Evolutionary conservation across 805 yeast species (phyloP).

Genomic region (Sugiyamaella floridensis): DNA sequence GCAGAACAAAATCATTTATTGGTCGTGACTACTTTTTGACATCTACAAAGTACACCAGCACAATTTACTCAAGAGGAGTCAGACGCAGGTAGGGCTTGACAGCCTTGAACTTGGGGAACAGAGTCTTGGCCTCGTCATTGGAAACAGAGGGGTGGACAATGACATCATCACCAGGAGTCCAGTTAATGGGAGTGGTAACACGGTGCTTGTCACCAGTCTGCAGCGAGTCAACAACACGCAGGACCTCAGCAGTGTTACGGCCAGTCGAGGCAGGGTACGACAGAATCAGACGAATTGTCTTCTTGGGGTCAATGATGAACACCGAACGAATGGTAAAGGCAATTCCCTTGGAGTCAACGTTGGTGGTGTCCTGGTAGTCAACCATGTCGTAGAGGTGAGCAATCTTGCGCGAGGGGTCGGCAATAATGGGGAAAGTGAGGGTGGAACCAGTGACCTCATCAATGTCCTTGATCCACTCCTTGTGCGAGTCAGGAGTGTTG

Average conservation of each 20-base stretch:
- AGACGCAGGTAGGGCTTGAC: slow-evolving; percentile 89
- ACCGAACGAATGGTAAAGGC: slow-evolving; percentile 92
- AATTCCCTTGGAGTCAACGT: slow-evolving; percentile 61
- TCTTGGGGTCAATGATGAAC: slow-evolving; percentile 84
- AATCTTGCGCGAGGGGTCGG: slow-evolving; percentile 79
- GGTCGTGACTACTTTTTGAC: too few relatives aligned
- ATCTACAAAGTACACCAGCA: background rate
- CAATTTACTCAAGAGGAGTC: slow-evolving; percentile 35
- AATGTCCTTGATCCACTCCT: slow-evolving; percentile 87
- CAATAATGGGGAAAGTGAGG: slow-evolving; percentile 84
- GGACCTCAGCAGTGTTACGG: slow-evolving; percentile 89
- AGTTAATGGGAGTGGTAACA: slow-evolving; percentile 88
- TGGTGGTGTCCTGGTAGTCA: slow-evolving; percentile 78
- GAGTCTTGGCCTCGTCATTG: slow-evolving; percentile 74
- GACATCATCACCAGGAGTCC: slow-evolving; percentile 88
- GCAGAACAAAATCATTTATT: too few relatives aligned
- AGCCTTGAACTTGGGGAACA: slow-evolving; percentile 82
- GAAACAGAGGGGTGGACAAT: slow-evolving; percentile 86
- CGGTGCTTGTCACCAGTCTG: slow-evolving; percentile 84
- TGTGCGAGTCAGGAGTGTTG: slow-evolving; percentile 74
- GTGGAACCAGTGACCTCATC: slow-evolving; percentile 76
- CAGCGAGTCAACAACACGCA: slow-evolving; percentile 85
- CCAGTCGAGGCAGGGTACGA: slow-evolving; percentile 93
- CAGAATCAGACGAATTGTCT: slow-evolving; percentile 81
- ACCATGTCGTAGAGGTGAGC: slow-evolving; percentile 81